phyloP scores from a whole-genome alignment of 1,139 yeast species.

The Nakaseomyces sp. region DNA sequence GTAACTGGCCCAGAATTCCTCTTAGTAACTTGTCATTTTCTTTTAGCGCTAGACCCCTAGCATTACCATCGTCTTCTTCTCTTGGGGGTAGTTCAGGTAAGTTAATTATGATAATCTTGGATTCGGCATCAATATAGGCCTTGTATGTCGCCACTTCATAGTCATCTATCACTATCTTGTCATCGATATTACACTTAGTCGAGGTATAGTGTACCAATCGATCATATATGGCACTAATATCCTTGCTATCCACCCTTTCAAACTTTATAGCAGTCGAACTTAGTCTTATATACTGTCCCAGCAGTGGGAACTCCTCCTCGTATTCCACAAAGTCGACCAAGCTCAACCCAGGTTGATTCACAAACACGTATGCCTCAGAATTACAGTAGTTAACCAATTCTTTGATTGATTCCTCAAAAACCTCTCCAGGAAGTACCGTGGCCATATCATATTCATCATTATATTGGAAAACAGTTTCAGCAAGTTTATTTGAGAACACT shows the following conservation, averaged over 20 bases:
- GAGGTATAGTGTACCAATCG: conserved; percentile 17
- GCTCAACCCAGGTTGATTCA: conserved; percentile 62
- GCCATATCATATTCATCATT: conserved; percentile 15
- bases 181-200: conserved; percentile 12
- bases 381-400: conserved; percentile 51
- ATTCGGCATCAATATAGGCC: conserved; percentile 50
- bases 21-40: conserved; percentile 44
- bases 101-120: conserved; percentile 49
- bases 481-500: conserved; percentile 24
- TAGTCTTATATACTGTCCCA: conserved; percentile 46
- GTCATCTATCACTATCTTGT: conserved; percentile 17
- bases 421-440: conserved; percentile 22
- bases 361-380: conserved; percentile 59
- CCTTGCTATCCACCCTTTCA: conserved; percentile 31
- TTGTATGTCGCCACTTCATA: conserved; percentile 18
- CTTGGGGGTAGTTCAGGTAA: conserved; percentile 36
- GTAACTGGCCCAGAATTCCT: conserved; percentile 50
- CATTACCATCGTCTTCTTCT: background rate
- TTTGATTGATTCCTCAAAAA: conserved; percentile 42
- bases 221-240: conserved; percentile 25
- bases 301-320: conserved; percentile 41
- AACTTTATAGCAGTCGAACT: conserved; percentile 51
- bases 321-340: conserved; percentile 46
- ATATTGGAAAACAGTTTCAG: conserved; percentile 21
- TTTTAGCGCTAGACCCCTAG: background rate